Conservation (phyloP, 345 rosid genomes). For the Sisymbrium irio region DNA sequence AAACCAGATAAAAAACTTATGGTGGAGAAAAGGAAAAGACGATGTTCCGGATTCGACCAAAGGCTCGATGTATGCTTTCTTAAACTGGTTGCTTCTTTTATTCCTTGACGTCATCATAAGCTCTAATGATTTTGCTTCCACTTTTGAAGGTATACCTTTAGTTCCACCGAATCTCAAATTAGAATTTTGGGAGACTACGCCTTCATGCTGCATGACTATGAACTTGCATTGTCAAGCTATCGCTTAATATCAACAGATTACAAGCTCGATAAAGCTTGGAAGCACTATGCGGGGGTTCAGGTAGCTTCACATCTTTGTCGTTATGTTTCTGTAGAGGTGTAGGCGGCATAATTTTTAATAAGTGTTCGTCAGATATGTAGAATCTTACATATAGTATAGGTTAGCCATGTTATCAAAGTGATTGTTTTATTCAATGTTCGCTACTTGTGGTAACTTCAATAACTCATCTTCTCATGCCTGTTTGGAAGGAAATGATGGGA, state of each 20-base stretch:
- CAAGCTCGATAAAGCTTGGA: conserved; percentile 99
- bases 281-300: conserved; percentile 97
- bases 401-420: conserved; percentile 4
- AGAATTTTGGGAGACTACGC: conserved; percentile 94
- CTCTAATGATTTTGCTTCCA: conserved; percentile 19
- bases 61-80: conserved; percentile 66
- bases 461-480: conserved; percentile 22
- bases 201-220: conserved; percentile 96
- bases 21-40: conserved; percentile 99
- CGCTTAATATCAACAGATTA: conserved; percentile 94
- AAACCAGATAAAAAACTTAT: conserved; percentile 91
- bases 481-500: conserved; percentile 95
- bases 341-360: conserved; percentile 4
- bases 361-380: background rate
- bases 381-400: conserved; percentile 1
- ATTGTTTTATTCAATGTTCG: background rate
- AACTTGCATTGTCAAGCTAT: conserved; percentile 91
- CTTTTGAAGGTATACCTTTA: conserved; percentile 81
- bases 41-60: conserved; percentile 58
- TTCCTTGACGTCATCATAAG: conserved; percentile 15
- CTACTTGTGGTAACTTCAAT: conserved; percentile 17
- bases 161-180: conserved; percentile 90
- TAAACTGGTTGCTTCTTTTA: conserved; percentile 19
- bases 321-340: conserved; percentile 13
- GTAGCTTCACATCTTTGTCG: conserved; percentile 43